Evolutionary conservation across 2,329 filamentous ascomycete species (phyloP).

Genomic region (Aspergillus sp.): DNA sequence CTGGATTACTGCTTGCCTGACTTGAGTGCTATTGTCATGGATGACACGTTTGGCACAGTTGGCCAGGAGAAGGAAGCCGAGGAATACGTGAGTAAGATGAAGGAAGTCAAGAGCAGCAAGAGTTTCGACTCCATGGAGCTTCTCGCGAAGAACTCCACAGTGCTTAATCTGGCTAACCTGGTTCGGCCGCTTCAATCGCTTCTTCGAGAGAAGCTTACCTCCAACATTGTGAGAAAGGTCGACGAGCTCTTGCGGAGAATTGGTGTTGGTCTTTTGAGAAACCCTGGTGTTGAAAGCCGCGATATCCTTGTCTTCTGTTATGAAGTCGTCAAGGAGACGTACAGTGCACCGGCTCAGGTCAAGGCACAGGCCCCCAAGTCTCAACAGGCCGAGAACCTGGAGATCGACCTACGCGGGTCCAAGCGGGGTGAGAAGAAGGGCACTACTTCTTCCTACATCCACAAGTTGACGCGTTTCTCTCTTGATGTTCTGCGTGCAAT

Average conservation of each 20-base stretch:
- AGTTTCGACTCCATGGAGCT: conserved; percentile 97
- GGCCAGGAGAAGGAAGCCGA: conserved; percentile 97
- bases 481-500: conserved; percentile 83
- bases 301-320: conserved; percentile 94
- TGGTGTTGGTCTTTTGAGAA: conserved; percentile 77
- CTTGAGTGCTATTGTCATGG: conserved; percentile 85
- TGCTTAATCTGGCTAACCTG: conserved; percentile 71
- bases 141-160: conserved; percentile 77
- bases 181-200: conserved; percentile 76
- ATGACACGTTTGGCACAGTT: conserved; percentile 90
- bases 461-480: conserved; percentile 86
- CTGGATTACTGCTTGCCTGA: conserved; percentile 82
- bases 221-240: conserved; percentile 82
- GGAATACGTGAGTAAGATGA: conserved; percentile 92
- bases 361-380: conserved; percentile 28
- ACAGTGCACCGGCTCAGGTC: conserved; percentile 61
- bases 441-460: conserved; percentile 73
- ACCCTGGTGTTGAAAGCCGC: conserved; percentile 73
- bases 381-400: conserved; percentile 58
- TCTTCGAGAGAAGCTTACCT: conserved; percentile 78
- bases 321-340: conserved; percentile 85
- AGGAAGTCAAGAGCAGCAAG: conserved; percentile 97
- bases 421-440: conserved; percentile 73
- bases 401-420: conserved; percentile 74
- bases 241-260: conserved; percentile 85